Base-by-base conservation (phyloP, 2,329 filamentous ascomycete genomes). In the Colletotrichum truncatum region DNA sequence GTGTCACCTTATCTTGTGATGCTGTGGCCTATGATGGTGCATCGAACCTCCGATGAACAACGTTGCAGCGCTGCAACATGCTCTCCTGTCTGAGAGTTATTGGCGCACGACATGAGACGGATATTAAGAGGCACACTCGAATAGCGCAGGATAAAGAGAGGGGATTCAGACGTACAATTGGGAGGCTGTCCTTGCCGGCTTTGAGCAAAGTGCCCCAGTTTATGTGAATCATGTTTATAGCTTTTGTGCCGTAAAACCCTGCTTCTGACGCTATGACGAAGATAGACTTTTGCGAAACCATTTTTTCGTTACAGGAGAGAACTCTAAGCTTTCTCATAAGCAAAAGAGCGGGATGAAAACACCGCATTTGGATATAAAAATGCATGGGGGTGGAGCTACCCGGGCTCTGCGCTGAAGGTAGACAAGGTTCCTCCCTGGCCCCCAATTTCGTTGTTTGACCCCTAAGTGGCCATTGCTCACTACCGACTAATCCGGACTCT, bases 221-320 rank as follows among this genome's bases (percentile, higher is more conserved):
- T 23, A 28, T 26, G 12, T 28, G 49, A 41, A 55, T 62, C 45
- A 49, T 36, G 56, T 25, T 11, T 28, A 14, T 23, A 11, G 41
- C 16, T 14, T 6, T 8, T 43, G 25, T 34, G 38, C 10, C 21
- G 25, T 7, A 48, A 12, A 28, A 43, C 48, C 41, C 48, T 49
- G 48, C 32, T 25, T 46, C 23, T 43, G 18, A 36, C 39, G 55
- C 8, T 2, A n/a, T 23, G 30, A 38, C 41, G 18, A 12, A 11
- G 18, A 45, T 46, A 63, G 32, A 34, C 18, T 56, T 65, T 62
- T 4, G 18, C 9, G 26, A 51, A 55, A 45, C 49, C 10, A 55
- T 62, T 11, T 43, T 11, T 55, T 25, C 30, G 62, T 61, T 43
- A 55, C 57, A 55, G 43, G 49, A 62, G 38, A 49, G 45, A 65